Base-by-base conservation (phyloP, 495 filamentous ascomycete species). In the Cercophora sp. region DNA sequence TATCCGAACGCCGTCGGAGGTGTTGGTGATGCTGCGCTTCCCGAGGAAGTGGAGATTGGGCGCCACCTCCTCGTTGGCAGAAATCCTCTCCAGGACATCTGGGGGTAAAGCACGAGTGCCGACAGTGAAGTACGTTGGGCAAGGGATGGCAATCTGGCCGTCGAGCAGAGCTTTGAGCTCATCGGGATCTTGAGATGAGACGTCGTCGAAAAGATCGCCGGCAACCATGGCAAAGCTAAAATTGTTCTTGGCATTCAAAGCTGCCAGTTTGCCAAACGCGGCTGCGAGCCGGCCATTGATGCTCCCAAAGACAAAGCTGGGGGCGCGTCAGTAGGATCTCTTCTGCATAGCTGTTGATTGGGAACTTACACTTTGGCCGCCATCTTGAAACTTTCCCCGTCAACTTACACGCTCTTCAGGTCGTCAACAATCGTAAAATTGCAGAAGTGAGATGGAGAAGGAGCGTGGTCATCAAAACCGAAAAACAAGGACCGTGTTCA, bases 41-140 rank as follows among this genome's bases (percentile, higher is more conserved):
- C 89, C 89, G 0, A 97, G 81, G 64, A 84, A 94, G 69, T 86
- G 89, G 3, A 98, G 78, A 57, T 97, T 96, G 1, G 83, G 75
- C 59, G 90, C 95, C 20, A 98, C 74, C 64, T 92, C 90, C 57
- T 86, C 79, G 37, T 76, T 75, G 32, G 78, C 78, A 62, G 88
- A 77, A 26, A 97, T 80, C 63, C 79, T 85, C 59, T 89, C 81
- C 23, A 88, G 63, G 2, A 96, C 75, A 4, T 71, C 62, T 13
- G 71, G 62, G 2, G 93, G 94, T 13, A 98, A 71, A 10, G 85
- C 66, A 19, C 70, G 69, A 20, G 72, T 79, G 29, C 90, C 90
- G 26, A 95, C 70, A 0, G 84, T 85, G 63, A 96, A 96, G 70
- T 98, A 97, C 10, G 85, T 91, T 2, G 91, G 83, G 2, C 96